A percentile compares a stretch with the other conserved stretches of the same genome.
Evolutionary conservation across 106 monocot species (phyloP).

Genomic region (Allium sativum): DNA sequence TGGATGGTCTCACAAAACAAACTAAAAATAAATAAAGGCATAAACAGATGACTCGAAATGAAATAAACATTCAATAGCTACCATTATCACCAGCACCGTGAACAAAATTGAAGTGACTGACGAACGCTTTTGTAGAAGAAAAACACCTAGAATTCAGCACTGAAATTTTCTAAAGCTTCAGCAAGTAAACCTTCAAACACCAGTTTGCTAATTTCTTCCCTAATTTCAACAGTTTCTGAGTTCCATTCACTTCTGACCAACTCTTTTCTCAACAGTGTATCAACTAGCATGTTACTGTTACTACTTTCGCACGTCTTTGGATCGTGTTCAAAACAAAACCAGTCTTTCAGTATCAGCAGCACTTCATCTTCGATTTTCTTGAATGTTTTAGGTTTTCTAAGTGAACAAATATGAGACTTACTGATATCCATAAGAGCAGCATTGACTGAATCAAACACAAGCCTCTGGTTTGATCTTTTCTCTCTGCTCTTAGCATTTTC

Average conservation of each 20-base stretch:
- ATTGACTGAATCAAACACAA: conserved; percentile 80
- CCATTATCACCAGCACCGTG: too few relatives aligned
- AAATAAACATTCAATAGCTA: too few relatives aligned
- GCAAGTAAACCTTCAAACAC: conserved; percentile 40
- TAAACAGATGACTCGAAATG: too few relatives aligned
- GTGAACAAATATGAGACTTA: conserved; percentile 2
- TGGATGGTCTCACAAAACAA: too few relatives aligned
- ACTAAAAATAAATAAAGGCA: too few relatives aligned
- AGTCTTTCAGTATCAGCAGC: conserved; percentile 25
- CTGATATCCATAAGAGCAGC: conserved; percentile 41
- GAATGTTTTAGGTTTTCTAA: conserved; percentile 2
- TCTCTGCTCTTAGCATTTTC: conserved; percentile 51
- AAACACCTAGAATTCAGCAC: background rate
- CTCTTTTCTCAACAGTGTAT: conserved; percentile 29
- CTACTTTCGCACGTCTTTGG: conserved; percentile 9
- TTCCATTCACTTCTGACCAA: conserved; percentile 24
- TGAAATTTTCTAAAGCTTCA: conserved; percentile 20
- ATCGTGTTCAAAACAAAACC: conserved; percentile 21
- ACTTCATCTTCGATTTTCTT: conserved; percentile 28
- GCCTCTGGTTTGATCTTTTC: conserved; percentile 59
- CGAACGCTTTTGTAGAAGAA: too few relatives aligned
- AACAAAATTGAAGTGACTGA: too few relatives aligned
- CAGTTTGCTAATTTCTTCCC: conserved; percentile 23
- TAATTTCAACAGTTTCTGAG: conserved; percentile 30
- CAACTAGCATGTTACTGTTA: conserved; percentile 12